Conservation (phyloP, 495 filamentous ascomycete species). For the Penicillium diatomitis region DNA sequence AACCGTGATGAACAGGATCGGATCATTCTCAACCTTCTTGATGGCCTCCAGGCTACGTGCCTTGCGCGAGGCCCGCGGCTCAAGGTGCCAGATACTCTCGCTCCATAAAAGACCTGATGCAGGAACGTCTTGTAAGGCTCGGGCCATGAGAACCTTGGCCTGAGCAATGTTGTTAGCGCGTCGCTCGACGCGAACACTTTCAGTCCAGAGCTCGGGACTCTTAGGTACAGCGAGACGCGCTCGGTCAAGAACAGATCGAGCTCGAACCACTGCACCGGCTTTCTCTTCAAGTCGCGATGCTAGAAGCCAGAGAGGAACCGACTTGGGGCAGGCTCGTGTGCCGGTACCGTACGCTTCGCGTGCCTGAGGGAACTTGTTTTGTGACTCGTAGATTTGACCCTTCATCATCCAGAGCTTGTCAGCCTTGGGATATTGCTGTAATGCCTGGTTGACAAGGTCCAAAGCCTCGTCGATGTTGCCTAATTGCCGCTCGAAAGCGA, state of each 20-base stretch:
- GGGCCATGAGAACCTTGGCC: constrained; percentile 85
- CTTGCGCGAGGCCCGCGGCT: constrained; percentile 82
- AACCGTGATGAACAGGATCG: constrained; percentile 69
- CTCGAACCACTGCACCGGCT: constrained; percentile 75
- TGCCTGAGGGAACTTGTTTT: constrained; percentile 69
- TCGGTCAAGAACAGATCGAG: constrained; percentile 83
- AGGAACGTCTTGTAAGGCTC: constrained; percentile 84
- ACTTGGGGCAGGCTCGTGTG: constrained; percentile 74
- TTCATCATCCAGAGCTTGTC: constrained; percentile 98
- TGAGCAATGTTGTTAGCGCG: constrained; percentile 76
- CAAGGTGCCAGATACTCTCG: constrained; percentile 90
- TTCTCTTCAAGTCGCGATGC: constrained; percentile 82
- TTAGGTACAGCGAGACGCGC: constrained; percentile 81
- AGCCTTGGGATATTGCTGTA: constrained; percentile 77
- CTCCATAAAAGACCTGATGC: constrained; percentile 83
- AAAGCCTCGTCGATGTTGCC: constrained; percentile 71
- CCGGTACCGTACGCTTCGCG: constrained; percentile 87
- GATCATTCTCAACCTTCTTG: constrained; percentile 91
- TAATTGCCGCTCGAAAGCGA: constrained; percentile 79
- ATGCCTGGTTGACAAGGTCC: constrained; percentile 75
- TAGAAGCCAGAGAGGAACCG: constrained; percentile 81
- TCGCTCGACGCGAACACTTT: constrained; percentile 84
- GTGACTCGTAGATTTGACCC: constrained; percentile 87
- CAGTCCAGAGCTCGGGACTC: constrained; percentile 75
- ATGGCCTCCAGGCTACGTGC: constrained; percentile 86